These are phyloP conservation scores for Phytophthora sansomeana DNA, from an alignment of 352 stramenopile species.

Conservation along the genomic window DNA sequence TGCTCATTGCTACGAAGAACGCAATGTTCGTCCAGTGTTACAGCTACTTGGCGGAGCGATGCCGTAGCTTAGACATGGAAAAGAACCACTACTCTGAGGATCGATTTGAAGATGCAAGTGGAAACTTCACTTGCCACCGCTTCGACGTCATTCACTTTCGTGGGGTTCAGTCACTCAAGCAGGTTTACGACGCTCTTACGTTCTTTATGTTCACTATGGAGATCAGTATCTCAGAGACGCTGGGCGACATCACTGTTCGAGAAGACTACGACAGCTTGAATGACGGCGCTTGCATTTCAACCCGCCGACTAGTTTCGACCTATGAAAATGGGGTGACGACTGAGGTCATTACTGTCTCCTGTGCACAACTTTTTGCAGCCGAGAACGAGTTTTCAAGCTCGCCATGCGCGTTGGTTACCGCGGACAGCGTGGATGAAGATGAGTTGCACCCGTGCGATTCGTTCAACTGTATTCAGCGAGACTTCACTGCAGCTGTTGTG, in stretches of 20 bases:
- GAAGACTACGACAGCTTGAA: slow-evolving; percentile 56
- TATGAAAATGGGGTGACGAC: slow-evolving; percentile 26
- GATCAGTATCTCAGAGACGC: slow-evolving; percentile 50
- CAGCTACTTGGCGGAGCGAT: slow-evolving; percentile 39
- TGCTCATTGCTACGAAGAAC: slow-evolving; percentile 30
- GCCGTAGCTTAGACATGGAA: slow-evolving; percentile 31
- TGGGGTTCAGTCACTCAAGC: slow-evolving; percentile 33
- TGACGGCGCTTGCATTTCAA: slow-evolving; percentile 40
- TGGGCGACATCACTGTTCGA: slow-evolving; percentile 51
- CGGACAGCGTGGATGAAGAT: slow-evolving; percentile 56
- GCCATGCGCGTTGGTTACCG: slow-evolving; percentile 42
- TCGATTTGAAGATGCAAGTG: slow-evolving; percentile 39
- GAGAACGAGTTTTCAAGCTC: slow-evolving; percentile 20
- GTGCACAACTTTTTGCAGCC: background rate
- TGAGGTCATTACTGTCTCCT: slow-evolving; percentile 20
- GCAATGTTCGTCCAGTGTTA: slow-evolving; percentile 26
- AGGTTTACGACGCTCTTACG: slow-evolving; percentile 43
- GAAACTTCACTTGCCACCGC: slow-evolving; percentile 41
- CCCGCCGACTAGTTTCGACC: slow-evolving; percentile 55
- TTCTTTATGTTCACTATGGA: slow-evolving; percentile 54
- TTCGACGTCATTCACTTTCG: slow-evolving; percentile 43
- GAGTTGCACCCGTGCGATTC: slow-evolving; percentile 54
- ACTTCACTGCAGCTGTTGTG: slow-evolving; percentile 45
- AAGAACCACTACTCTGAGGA: slow-evolving; percentile 44
- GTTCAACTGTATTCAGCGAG: slow-evolving; percentile 40